Conservation (phyloP, 2,329 filamentous ascomycete genomes). For the Penicillium brevicompactum region DNA sequence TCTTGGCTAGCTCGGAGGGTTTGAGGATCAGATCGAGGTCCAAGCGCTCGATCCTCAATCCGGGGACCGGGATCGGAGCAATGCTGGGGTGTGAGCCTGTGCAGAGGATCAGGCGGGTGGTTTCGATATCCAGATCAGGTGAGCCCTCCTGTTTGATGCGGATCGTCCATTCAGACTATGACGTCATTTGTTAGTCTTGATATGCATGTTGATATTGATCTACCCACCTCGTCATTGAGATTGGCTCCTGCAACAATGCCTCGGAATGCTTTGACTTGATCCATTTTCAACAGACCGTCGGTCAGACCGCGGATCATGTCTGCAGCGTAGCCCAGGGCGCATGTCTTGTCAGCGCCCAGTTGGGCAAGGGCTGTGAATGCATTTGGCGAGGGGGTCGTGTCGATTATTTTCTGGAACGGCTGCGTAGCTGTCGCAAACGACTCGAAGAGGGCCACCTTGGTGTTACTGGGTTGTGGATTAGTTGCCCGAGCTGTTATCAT, state of each 20-base stretch:
- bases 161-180: slow-evolving; percentile 33
- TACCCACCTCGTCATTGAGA: slow-evolving; percentile 32
- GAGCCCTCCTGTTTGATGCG: slow-evolving; percentile 32
- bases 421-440: slow-evolving; percentile 57
- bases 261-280: slow-evolving; percentile 36
- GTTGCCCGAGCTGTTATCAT: not conserved
- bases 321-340: slow-evolving; percentile 59
- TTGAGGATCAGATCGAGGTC: slow-evolving; percentile 60
- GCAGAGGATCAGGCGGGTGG: slow-evolving; percentile 57
- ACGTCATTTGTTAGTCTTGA: slow-evolving; percentile 15
- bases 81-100: slow-evolving; percentile 58
- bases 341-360: slow-evolving; percentile 60
- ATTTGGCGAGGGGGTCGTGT: slow-evolving; percentile 53
- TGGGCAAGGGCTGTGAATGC: slow-evolving; percentile 56
- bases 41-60: slow-evolving; percentile 46
- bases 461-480: slow-evolving; percentile 50
- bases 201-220: not conserved
- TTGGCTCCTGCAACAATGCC: slow-evolving; percentile 40
- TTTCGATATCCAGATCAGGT: slow-evolving; percentile 36
- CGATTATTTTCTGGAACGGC: slow-evolving; percentile 56
- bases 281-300: slow-evolving; percentile 40
- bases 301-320: slow-evolving; percentile 56
- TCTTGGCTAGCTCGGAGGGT: slow-evolving; percentile 50
- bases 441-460: slow-evolving; percentile 62
- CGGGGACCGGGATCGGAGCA: slow-evolving; percentile 45